Base-by-base conservation (phyloP, 2,329 filamentous ascomycete species). In the Phialemonium atrogriseum region DNA sequence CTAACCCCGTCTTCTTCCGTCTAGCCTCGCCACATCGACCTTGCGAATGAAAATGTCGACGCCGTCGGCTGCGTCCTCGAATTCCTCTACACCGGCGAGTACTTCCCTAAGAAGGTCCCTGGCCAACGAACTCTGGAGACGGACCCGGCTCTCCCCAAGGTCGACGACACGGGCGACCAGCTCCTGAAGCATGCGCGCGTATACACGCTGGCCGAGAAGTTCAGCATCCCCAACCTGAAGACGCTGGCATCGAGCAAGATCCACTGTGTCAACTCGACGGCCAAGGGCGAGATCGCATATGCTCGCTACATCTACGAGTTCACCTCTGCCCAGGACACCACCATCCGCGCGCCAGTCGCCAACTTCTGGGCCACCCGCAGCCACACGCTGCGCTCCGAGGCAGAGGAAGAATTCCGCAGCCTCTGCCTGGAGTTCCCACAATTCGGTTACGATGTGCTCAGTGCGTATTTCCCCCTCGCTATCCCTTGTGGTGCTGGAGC, bases 401-500 rank as follows among this genome's bases (percentile, higher is more conserved):
- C 87, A 22, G 85, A 93, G 58, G 71, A 75, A 6, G 84, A 93
- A 59, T 94, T 94, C 72, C 77, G 80, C 54, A 58, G 70, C 27
- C 75, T 94, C 58, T 94, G 88, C 61, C 62, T 94, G 54, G 84
- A 94, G 60, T 87, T 80, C 53, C 88, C 88, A 12, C 82, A 93
- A 52, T 95, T 95, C 53, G 83, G 83, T 50, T 95, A 88, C 63
- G 88, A 95, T 56, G 84, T 96, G 34, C 73, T 95, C 38, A 87
- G 77, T 85, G 66, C 44, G 70, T 32, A 26, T 8, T 17, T 18
- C 19, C n/a, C n/a, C n/a, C n/a, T n/a, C n/a, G n/a, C n/a, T n/a
- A n/a, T 13, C 4, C 13, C 9, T 9, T 10, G 2, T 19, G 27
- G 23, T 16, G 12, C 24, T 15, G 9, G 5, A 19, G n/a, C 13